Evolutionary conservation across 2,329 filamentous ascomycete genomes (phyloP).

Genomic region (Chaetothyriales sp.): DNA sequence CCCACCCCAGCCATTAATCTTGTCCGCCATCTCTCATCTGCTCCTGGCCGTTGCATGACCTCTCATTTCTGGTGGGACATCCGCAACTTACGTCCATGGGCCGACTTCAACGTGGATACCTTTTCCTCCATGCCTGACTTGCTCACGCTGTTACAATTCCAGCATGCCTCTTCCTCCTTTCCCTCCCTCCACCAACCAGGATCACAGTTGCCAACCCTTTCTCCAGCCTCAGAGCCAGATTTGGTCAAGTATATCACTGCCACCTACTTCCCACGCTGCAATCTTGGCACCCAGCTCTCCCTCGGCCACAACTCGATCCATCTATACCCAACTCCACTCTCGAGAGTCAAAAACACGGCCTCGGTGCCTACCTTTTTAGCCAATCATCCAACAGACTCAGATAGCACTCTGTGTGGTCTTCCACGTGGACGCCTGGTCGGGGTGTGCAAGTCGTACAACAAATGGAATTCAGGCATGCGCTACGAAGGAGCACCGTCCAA

Average conservation of each 20-base stretch:
- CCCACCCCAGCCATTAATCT: constrained; percentile 70
- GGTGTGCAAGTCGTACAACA: constrained; percentile 79
- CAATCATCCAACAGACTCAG: constrained; percentile 38
- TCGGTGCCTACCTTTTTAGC: constrained; percentile 38
- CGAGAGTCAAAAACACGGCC: constrained; percentile 21
- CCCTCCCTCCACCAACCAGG: constrained; percentile 35
- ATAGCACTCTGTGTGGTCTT: constrained; percentile 33
- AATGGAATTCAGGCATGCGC: constrained; percentile 92
- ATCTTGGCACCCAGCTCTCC: constrained; percentile 64
- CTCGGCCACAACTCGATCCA: constrained; percentile 48
- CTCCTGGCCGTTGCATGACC: constrained; percentile 48
- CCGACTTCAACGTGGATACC: constrained; percentile 56
- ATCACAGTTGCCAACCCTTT: constrained; percentile 36
- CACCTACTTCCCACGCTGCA: constrained; percentile 75
- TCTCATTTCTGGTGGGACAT: constrained; percentile 96
- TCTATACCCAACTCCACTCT: constrained; percentile 26
- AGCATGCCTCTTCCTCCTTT: constrained; percentile 47
- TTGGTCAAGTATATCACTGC: constrained; percentile 61
- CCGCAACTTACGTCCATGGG: constrained; percentile 73
- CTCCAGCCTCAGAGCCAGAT: constrained; percentile 63
- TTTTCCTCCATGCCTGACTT: constrained; percentile 61
- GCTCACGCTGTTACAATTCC: constrained; percentile 54
- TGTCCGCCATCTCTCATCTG: constrained; percentile 61
- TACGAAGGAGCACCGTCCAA: constrained; percentile 69
- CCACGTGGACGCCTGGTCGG: constrained; percentile 55